A percentile compares a stretch with the other conserved stretches of the same genome.
Conservation (phyloP, 2,329 filamentous ascomycete species). For the Mycosphaerella arachidis region DNA sequence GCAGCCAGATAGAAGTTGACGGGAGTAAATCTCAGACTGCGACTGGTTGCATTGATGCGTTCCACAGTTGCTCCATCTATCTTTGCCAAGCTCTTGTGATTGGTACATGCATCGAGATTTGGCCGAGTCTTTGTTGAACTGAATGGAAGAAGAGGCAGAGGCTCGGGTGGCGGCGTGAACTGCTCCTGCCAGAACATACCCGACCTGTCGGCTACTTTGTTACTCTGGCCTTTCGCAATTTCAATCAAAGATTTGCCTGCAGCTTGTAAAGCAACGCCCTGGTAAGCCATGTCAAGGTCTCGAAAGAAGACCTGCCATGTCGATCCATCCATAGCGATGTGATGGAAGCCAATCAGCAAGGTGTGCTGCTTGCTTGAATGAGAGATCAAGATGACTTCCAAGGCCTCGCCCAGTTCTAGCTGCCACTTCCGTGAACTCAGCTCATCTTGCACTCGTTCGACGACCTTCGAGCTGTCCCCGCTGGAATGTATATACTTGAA, state of each 20-base stretch:
- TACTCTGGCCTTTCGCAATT: conserved; percentile 1
- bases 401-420: conserved; percentile 20
- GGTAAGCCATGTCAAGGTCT: conserved; percentile 24
- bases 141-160: conserved; percentile 15
- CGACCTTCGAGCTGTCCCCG: not conserved
- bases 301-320: conserved; percentile 25
- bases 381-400: conserved; percentile 22
- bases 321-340: conserved; percentile 34
- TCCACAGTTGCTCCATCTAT: conserved; percentile 2
- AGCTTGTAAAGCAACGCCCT: conserved; percentile 5
- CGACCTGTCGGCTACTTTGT: not conserved
- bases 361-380: conserved; percentile 11
- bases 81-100: conserved; percentile 3
- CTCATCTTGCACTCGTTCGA: conserved; percentile 1
- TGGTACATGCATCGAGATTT: conserved; percentile 4
- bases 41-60: conserved; percentile 10
- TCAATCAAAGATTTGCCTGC: conserved; percentile 7
- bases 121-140: conserved; percentile 11
- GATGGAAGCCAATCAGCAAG: conserved; percentile 31
- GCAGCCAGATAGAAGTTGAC: conserved; percentile 38
- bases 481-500: conserved; percentile 10
- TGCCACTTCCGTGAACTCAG: conserved; percentile 11
- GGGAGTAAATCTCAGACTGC: conserved; percentile 9
- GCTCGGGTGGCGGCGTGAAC: conserved; percentile 1
- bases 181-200: conserved; percentile 8